Evolutionary conservation across 768 basidiomycete species (phyloP), one percentile per base, ranked within the genome.

Genomic region (Lyophyllum semitale): DNA sequence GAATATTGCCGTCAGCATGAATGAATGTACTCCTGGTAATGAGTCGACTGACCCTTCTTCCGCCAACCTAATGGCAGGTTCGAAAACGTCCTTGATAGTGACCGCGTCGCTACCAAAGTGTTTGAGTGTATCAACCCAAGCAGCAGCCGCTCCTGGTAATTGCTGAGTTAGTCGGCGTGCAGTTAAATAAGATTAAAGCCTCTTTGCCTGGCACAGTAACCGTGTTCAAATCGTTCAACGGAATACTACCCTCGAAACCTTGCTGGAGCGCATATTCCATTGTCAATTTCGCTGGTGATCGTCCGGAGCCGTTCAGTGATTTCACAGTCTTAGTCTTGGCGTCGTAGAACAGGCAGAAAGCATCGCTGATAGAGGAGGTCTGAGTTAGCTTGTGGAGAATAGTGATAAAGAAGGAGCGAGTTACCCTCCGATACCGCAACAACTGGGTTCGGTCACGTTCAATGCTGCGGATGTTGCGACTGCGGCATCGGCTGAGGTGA

Each of bases 301-400:
- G 85, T 9, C 97, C 96, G 0, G 95, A 96, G 11, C 95, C 97
- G 60, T 99, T 99, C 58, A 98, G 71, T 3, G 87, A 96, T 65
- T 88, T 89, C 52, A 98, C 89, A 8, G 77, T 77, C 73, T 91
- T 93, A 4, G 85, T 81, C 62, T 84, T 82, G 5, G 90, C 91
- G 64, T 97, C 86, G 64, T 87, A 98, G 75, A 91, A 98, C 20
- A 99, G 78, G 67, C 95, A 96, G 68, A 96, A 96, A 7, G 91
- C 92, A 66, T 94, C 92, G 35, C 91, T 92, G 59, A 41, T 18
- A 61, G 4, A 25, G 18, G 41, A 23, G 44, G 41, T 50, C 23
- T n/a, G n/a, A n/a, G n/a, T n/a, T n/a, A 59, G 48, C 46, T 12
- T 44, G 46, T 33, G 27, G 51, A 37, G 47, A 9, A 17, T 32